Conservation (phyloP, 352 stramenopile species). For the Globisporangium ultimum region DNA sequence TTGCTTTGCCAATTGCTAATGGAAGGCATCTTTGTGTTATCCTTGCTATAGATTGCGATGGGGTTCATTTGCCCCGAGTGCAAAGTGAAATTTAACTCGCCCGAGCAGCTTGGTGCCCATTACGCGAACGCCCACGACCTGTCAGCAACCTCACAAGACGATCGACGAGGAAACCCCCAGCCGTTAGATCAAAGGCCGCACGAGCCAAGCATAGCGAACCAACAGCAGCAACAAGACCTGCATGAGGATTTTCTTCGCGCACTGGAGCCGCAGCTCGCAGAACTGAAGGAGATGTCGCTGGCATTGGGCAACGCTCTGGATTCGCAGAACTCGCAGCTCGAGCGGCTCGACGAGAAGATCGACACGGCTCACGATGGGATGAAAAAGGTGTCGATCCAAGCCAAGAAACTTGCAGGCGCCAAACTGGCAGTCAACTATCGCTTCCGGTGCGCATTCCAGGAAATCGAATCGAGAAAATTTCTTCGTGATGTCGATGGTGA, state of each 20-base stretch:
- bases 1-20: too few species aligned
- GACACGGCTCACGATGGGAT: slow-evolving; percentile 65
- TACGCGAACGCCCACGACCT: slow-evolving; percentile 48
- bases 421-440: slow-evolving; percentile 38
- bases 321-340: slow-evolving; percentile 59
- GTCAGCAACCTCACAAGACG: neutral
- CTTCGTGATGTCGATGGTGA: slow-evolving; percentile 61
- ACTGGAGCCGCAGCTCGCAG: slow-evolving; percentile 52
- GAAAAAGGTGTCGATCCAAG: slow-evolving; percentile 64
- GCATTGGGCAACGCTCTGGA: slow-evolving; percentile 57
- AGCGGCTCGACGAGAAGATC: slow-evolving; percentile 58
- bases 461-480: slow-evolving; percentile 46
- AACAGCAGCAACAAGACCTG: slow-evolving; percentile 14
- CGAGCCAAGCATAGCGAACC: neutral
- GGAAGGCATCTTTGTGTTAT: too few species aligned
- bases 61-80: slow-evolving; percentile 85
- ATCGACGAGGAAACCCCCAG: neutral
- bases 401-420: slow-evolving; percentile 42
- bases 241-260: slow-evolving; percentile 46
- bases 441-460: slow-evolving; percentile 76
- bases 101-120: slow-evolving; percentile 50
- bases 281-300: slow-evolving; percentile 68
- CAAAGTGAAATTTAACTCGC: slow-evolving; percentile 59
- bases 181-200: neutral
- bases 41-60: slow-evolving; percentile 56